Evolutionary conservation across 495 filamentous ascomycete genomes (phyloP).

Genomic region (Podospora conica): DNA sequence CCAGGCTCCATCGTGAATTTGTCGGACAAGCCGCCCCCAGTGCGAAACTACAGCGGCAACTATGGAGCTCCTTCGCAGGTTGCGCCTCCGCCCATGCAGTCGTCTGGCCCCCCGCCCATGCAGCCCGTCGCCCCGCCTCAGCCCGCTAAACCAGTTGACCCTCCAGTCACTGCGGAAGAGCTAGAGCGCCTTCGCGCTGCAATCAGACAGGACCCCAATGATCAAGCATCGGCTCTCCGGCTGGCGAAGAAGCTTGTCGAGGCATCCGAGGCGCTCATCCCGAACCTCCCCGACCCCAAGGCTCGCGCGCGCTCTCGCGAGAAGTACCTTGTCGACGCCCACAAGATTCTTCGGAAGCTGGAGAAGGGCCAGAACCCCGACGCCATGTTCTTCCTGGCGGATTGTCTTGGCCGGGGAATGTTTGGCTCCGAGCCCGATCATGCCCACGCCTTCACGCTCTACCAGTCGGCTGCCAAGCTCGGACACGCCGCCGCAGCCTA

Average conservation of each 20-base stretch:
- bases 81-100: not conserved
- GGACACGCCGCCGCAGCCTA: constrained; percentile 85
- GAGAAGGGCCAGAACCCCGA: constrained; percentile 59
- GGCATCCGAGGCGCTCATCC: constrained; percentile 69
- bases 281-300: constrained; percentile 66
- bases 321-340: constrained; percentile 74
- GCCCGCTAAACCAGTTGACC: constrained; percentile 28
- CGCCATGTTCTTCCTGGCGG: constrained; percentile 90
- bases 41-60: constrained; percentile 61
- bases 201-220: constrained; percentile 62
- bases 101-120: not conserved
- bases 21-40: constrained; percentile 56
- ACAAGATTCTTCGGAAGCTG: constrained; percentile 87
- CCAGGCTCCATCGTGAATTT: constrained; percentile 47
- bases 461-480: constrained; percentile 86
- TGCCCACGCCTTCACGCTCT: constrained; percentile 85
- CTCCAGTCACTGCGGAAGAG: constrained; percentile 70
- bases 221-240: constrained; percentile 61
- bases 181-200: constrained; percentile 63
- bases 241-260: constrained; percentile 84
- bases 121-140: constrained; percentile 11
- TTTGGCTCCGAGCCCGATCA: constrained; percentile 62
- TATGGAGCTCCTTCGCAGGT: constrained; percentile 8
- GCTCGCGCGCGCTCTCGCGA: constrained; percentile 71
- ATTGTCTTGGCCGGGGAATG: constrained; percentile 74